Evolutionary conservation across 805 yeast species (phyloP).

Genomic region (Sugiyamaella marilandica): DNA sequence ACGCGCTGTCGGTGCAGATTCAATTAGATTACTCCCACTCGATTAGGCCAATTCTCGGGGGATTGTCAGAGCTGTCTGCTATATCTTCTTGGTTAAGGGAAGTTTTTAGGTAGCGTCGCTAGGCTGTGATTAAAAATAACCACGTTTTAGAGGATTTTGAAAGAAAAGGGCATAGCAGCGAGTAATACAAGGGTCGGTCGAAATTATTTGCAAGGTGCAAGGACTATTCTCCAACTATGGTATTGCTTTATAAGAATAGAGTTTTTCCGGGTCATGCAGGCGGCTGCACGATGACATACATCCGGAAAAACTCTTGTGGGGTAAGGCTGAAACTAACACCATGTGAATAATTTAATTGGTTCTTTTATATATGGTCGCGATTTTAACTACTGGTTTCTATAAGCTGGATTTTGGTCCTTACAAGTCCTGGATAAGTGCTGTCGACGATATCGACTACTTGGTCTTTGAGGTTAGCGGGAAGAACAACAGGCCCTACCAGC

Average conservation of each 20-base stretch:
- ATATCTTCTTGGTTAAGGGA: no score
- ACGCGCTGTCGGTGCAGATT: no score
- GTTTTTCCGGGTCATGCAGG: slow-evolving; percentile 1
- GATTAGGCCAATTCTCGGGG: no score
- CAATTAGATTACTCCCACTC: no score
- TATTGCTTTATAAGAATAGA: background rate
- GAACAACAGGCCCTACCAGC: slow-evolving; percentile 78
- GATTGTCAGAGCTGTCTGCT: no score
- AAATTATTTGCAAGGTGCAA: no score
- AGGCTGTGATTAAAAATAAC: no score
- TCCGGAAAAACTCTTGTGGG: background rate
- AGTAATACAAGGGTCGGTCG: no score
- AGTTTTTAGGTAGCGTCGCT: no score
- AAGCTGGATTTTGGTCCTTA: slow-evolving; percentile 18
- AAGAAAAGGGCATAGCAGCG: background rate
- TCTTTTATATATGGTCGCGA: background rate
- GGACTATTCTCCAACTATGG: no score
- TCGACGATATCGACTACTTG: slow-evolving; percentile 21
- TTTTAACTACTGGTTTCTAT: background rate
- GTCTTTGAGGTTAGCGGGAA: slow-evolving; percentile 12
- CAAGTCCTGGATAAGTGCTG: slow-evolving; percentile 27
- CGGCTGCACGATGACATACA: background rate
- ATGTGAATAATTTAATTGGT: background rate
- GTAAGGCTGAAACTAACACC: background rate
- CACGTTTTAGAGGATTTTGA: background rate